A percentile compares a stretch with the other conserved stretches of the same genome.
These are phyloP conservation scores for Phtheirospermum japonicum DNA, from an alignment of 257 asterid genomes.

Conservation along the genomic window DNA sequence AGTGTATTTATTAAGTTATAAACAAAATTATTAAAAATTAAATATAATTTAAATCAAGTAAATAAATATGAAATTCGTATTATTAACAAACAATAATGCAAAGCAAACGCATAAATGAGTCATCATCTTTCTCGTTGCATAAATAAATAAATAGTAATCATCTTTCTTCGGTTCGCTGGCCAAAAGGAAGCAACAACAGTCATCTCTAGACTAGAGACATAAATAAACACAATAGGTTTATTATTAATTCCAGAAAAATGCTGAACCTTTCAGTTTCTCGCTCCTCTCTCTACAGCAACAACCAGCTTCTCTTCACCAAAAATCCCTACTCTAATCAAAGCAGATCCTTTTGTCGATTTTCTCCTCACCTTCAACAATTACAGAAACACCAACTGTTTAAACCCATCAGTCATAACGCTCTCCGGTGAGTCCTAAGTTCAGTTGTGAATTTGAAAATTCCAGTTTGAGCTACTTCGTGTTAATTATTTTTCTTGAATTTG, in stretches of 20 bases:
- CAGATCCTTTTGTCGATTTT: conserved; percentile 28
- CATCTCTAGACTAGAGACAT: not conserved
- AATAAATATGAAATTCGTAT: no score
- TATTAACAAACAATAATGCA: no score
- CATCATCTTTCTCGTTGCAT: no score
- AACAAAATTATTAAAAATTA: no score
- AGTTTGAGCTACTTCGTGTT: not conserved
- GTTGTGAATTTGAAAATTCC: not conserved
- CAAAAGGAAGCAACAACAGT: not conserved
- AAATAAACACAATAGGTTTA: no score
- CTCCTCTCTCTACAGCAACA: conserved; percentile 29
- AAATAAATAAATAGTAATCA: no score
- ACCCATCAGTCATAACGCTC: conserved; percentile 41
- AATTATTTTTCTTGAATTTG: not conserved
- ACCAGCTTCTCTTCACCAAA: conserved; percentile 16
- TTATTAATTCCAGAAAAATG: conserved; percentile 27
- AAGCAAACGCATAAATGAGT: no score
- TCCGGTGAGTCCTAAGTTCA: conserved; percentile 29
- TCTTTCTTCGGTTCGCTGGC: conserved; percentile 25
- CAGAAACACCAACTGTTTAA: conserved; percentile 16
- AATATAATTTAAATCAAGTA: no score
- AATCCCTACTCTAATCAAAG: conserved; percentile 29
- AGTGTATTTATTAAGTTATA: no score
- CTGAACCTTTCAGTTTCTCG: conserved; percentile 37
- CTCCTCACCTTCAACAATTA: conserved; percentile 30